A percentile compares a stretch with the other conserved stretches of the same genome.
Conservation (phyloP, 768 basidiomycete species). For the Polyporus arcularius region DNA sequence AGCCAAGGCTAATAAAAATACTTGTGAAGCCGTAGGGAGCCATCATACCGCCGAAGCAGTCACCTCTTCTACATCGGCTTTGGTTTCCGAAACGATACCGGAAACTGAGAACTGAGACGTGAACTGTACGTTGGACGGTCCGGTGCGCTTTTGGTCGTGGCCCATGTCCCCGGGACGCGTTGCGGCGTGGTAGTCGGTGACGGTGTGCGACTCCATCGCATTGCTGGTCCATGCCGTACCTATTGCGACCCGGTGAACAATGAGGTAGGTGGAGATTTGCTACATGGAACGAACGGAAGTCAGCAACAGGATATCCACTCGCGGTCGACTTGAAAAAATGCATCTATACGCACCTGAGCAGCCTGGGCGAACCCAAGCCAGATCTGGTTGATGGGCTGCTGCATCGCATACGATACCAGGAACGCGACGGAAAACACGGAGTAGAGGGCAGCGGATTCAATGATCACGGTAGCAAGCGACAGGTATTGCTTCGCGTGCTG, state of each 20-base stretch:
- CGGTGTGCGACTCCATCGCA: not conserved
- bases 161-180: not conserved
- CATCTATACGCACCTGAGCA: conserved; percentile 17
- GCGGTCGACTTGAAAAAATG: too few species aligned
- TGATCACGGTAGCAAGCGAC: conserved; percentile 25
- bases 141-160: not conserved
- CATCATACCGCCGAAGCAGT: too few species aligned
- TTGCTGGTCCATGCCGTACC: conserved; percentile 19
- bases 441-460: conserved; percentile 32
- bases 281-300: not conserved
- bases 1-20: too few species aligned
- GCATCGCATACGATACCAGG: conserved; percentile 28
- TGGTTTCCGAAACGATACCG: not conserved
- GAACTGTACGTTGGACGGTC: not conserved
- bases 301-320: not conserved
- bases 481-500: conserved; percentile 25
- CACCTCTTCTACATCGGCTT: too few species aligned
- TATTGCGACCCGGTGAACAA: conserved; percentile 24
- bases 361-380: conserved; percentile 20
- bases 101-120: not conserved
- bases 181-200: not conserved
- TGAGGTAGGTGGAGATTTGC: conserved; percentile 24
- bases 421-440: conserved; percentile 27
- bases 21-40: too few species aligned
- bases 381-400: conserved; percentile 24